Conservation (phyloP, 805 yeast genomes). For the Sugiyamaella qingdaonensis region DNA sequence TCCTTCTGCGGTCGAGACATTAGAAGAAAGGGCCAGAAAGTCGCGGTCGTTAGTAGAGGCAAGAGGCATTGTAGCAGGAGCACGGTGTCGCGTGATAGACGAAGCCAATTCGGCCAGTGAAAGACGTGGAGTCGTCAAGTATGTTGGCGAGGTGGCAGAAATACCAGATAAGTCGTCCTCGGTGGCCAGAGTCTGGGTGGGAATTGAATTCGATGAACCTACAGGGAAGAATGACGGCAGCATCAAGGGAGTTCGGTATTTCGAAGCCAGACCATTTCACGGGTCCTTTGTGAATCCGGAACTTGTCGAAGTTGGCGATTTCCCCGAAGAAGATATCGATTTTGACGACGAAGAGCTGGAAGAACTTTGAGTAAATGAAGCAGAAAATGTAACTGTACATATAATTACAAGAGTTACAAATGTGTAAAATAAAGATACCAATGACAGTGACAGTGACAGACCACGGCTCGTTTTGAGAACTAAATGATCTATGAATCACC, state of each 20-base stretch:
- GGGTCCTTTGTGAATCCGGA: constrained; percentile 78
- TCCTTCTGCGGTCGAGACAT: constrained; percentile 37
- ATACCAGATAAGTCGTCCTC: constrained; percentile 42
- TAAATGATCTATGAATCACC: too few species aligned
- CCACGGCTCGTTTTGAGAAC: too few species aligned
- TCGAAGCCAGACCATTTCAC: constrained; percentile 50
- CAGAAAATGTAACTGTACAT: constrained; percentile 11
- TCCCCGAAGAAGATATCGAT: constrained; percentile 49
- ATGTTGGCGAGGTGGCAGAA: constrained; percentile 61
- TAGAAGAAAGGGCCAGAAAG: constrained; percentile 9
- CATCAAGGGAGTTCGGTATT: constrained; percentile 56
- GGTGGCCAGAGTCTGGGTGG: constrained; percentile 56
- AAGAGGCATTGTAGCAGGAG: constrained; percentile 19
- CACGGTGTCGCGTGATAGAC: constrained; percentile 35
- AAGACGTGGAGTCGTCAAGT: constrained; percentile 68
- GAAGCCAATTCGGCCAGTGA: constrained; percentile 33
- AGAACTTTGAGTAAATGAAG: constrained; percentile 9
- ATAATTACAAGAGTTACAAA: not conserved
- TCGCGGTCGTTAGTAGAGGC: constrained; percentile 13
- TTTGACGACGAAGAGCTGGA: constrained; percentile 39
- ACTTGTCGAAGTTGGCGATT: constrained; percentile 66
- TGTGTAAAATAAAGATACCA: too few species aligned
- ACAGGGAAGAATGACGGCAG: constrained; percentile 83
- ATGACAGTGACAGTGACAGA: too few species aligned
- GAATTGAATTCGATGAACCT: constrained; percentile 81